Percentiles rank a stretch among this genome's conserved stretches.
Evolutionary conservation across 2,329 filamentous ascomycete genomes (phyloP).

Genomic region (Neofusicoccum laricinum): DNA sequence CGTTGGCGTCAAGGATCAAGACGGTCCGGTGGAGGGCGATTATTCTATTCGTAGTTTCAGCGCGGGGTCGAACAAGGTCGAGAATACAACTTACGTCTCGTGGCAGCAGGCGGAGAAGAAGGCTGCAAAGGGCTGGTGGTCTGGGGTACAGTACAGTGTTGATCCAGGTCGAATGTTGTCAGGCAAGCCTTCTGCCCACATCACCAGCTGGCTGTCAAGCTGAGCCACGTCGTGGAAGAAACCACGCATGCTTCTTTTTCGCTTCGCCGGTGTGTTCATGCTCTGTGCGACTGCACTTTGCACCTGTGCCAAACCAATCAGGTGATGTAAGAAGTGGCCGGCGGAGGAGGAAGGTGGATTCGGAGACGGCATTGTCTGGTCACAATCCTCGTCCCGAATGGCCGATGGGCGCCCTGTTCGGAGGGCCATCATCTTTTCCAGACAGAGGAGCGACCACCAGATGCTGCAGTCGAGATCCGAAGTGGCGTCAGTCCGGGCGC

Average conservation of each 20-base stretch:
- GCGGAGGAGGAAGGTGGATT: too few species aligned
- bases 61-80: background rate
- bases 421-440: background rate
- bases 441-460: background rate
- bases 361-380: background rate
- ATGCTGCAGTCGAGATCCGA: background rate
- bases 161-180: background rate
- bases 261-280: background rate
- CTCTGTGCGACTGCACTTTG: background rate
- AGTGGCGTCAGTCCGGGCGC: background rate
- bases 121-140: background rate
- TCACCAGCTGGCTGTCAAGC: background rate
- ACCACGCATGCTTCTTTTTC: background rate
- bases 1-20: background rate
- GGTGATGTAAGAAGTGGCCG: background rate
- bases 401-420: background rate
- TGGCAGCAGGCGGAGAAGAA: background rate
- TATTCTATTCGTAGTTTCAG: background rate
- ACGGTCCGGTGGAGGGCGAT: background rate
- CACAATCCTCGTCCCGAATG: background rate
- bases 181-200: background rate
- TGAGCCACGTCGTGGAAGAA: background rate
- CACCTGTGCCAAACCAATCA: background rate
- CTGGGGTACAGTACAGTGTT: background rate
- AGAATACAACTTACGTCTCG: background rate